Base-by-base conservation (phyloP, 1,284 basidiomycete genomes). In the Pholiota adiposa region DNA sequence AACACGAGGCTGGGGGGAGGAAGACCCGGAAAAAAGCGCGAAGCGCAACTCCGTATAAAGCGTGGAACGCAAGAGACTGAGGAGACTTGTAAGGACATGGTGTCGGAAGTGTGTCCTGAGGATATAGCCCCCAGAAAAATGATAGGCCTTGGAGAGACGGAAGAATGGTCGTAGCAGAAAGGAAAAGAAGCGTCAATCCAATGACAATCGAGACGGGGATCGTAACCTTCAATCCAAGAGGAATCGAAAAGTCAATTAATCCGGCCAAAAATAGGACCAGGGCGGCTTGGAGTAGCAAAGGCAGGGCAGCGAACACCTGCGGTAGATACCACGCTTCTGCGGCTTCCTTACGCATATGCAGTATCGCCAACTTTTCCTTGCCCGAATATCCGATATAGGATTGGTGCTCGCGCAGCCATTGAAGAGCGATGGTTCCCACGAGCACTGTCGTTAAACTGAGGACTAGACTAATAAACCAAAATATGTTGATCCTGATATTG, bases 181-280 rank as follows among this genome's bases (percentile, higher is more conserved):
- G 58, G 31, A 67, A 61, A 6, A 68, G 41, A 1, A 69, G 52
- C 5, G 63, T 57, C n/a, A 65, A 41, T 5, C 56, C 61, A 9
- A 68, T 59, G 16, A 65, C 55, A 8, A 63, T 41, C 4, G 62
- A 59, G 14, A 65, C 62, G 1, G 64, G 62, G 12, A 62, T 58
- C 0, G 66, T 64, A 18, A 70, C 65, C 18, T 61, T 60, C 29
- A 19, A 38, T 25, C 69, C 60, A 12, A 69, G 40, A 2, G 64
- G 49, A 33, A 63, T 65, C 4, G 71, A 53, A 14, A 71, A 65
- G 31, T 69, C 67, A 18, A 68, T 34, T n/a, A 70, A 23, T 2
- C 71, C 71, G 18, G 62, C 60, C 11, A 70, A 64, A 53, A 70
- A 72, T 6, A 72, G 59, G 18, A 70, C 63, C 4, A 72, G 51